A percentile compares a stretch with the other conserved stretches of the same genome.
Conservation (phyloP, 345 rosid species). For the Bruguiera gymnorhiza region DNA sequence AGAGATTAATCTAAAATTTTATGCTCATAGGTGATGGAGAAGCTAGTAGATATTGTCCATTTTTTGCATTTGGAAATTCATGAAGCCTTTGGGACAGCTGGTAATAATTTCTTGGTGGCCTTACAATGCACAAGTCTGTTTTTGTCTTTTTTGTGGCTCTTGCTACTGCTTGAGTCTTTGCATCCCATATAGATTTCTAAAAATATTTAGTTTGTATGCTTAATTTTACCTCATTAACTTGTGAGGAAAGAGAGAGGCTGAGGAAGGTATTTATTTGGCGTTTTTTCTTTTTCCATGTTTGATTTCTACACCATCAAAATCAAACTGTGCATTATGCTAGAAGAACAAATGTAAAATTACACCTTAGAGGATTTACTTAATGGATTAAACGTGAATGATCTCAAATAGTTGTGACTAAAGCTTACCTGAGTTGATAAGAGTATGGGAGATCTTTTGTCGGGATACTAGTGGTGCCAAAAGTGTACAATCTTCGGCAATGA, state of each 20-base stretch:
- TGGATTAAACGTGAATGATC: too few species aligned
- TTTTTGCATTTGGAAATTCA: conserved; percentile 92
- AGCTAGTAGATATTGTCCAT: conserved; percentile 87
- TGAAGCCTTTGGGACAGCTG: conserved; percentile 81
- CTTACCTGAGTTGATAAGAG: background rate
- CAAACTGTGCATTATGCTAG: background rate
- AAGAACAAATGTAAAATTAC: too few species aligned
- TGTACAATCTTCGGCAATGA: background rate
- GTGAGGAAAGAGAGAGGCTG: background rate
- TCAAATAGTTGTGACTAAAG: background rate
- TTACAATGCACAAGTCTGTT: background rate
- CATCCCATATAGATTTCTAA: too few species aligned
- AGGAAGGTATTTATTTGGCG: background rate
- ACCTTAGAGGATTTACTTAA: too few species aligned
- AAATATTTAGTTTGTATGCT: too few species aligned
- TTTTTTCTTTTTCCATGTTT: background rate
- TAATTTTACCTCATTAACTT: too few species aligned
- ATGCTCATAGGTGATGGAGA: conserved; percentile 80
- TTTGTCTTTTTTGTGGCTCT: background rate
- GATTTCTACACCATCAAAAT: background rate
- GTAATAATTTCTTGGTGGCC: conserved; percentile 37
- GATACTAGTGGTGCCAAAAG: background rate
- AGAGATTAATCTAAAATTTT: conserved; percentile 5
- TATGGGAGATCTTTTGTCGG: background rate
- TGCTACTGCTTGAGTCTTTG: too few species aligned